A percentile compares a stretch with the other conserved stretches of the same genome.
Conservation (phyloP, 2,329 filamentous ascomycete species). For the Rhynchosporium agropyri region DNA sequence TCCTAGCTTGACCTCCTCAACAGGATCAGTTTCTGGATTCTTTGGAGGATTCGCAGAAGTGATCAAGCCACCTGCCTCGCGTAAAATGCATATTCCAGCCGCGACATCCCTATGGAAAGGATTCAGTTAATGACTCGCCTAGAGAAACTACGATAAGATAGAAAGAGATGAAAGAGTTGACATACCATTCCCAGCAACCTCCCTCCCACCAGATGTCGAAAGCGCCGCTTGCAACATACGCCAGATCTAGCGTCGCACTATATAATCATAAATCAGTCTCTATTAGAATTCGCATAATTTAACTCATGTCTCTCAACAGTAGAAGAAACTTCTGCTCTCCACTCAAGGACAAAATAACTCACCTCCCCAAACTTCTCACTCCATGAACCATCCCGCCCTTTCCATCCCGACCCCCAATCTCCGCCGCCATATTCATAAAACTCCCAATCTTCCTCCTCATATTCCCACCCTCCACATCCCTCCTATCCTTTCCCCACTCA, state of each 20-base stretch:
- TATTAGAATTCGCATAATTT: neutral
- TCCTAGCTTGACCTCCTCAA: conserved; percentile 64
- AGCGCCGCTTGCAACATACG: conserved; percentile 73
- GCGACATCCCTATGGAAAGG: conserved; percentile 64
- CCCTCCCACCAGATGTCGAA: conserved; percentile 86
- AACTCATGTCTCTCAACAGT: too few relatives aligned
- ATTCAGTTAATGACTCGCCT: neutral
- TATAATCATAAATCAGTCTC: neutral
- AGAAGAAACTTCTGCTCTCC: too few relatives aligned
- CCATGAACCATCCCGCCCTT: conserved; percentile 81
- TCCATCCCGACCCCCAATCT: conserved; percentile 62
- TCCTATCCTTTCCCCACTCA: conserved; percentile 75
- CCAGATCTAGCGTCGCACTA: conserved; percentile 73
- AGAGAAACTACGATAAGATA: neutral
- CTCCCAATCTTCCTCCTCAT: conserved; percentile 72
- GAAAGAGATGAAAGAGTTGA: conserved; percentile 17
- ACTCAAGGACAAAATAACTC: conserved; percentile 22
- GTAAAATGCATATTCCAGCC: conserved; percentile 71
- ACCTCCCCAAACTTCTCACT: conserved; percentile 67
- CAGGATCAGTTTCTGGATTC: conserved; percentile 55
- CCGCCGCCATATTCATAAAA: conserved; percentile 74
- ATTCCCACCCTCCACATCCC: conserved; percentile 67
- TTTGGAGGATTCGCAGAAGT: conserved; percentile 73
- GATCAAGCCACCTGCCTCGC: conserved; percentile 73
- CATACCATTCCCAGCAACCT: conserved; percentile 77